Evolutionary conservation across 257 asterid species (phyloP), one percentile per base, ranked within the genome.

Genomic region (Cruciata laevipes): DNA sequence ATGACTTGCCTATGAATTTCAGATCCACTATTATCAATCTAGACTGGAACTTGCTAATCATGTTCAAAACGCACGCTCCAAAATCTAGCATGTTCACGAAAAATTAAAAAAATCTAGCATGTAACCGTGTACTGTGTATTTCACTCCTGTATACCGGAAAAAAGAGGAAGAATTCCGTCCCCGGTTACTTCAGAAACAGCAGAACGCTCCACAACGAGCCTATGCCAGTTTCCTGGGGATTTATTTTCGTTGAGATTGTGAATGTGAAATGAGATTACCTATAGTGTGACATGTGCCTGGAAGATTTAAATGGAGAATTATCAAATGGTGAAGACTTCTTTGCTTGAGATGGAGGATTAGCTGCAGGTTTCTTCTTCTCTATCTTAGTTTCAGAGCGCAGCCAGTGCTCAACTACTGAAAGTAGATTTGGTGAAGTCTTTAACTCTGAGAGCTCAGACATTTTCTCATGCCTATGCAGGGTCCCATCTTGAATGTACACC

Each of bases 241-340:
- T 33, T 31, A 56, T 59, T 65, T 8, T 8, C 10, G 37, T 21
- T 2, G 57, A 44, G 38, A 27, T 5, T 38, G 32, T 66, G 55
- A 42, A 24, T 42, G 13, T 17, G 44, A 66, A 7, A 67, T 24
- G 27, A 76, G 70, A 40, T 84, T 84, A 93, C 7, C 96, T 90
- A 77, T 85, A 94, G 78, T 84, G 82, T 13, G 97, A 86, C 99
- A 94, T 94, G 61, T 94, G 99, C 74, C 96, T 85, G 27, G 97
- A 80, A 57, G 99, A 85, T 69, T 79, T 86, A 66, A 90, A 88
- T 25, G 95, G 95, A 66, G 96, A 89, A 57, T 77, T 10, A 75
- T 86, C 91, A 58, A 83, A 83, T 3, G 95, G 94, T 64, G 96
- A 82, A 32, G 92, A 80, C 66, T 78, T 83, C 49, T 71, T 67